Evolutionary conservation across 2,329 filamentous ascomycete species (phyloP), one percentile per base, ranked within the genome.

Genomic region (Xylaria arbuscula): DNA sequence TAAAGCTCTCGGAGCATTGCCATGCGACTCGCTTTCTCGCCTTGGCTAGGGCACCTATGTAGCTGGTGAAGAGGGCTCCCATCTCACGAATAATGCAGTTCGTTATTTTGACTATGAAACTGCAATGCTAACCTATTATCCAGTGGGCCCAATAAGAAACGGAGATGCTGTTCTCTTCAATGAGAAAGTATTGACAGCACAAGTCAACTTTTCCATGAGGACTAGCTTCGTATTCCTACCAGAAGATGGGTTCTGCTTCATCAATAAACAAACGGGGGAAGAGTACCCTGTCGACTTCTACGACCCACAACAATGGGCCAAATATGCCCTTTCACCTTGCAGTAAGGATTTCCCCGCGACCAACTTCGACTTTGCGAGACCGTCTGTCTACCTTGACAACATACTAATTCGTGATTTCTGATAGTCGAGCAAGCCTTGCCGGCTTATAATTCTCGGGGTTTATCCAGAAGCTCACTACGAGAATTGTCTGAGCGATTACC

Each of bases 161-260:
- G 94, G 94, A n/a, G 94, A 98, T 76, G 92, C 94, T 19, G 94
- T 98, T 0, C 85, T 97, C 0, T 85, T 98, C 67, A 97, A 94
- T 75, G 94, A 94, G 69, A 93, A 93, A 72, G 91, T 98, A 0
- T 85, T 98, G 17, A 97, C 94, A 0, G 94, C 95, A 0, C 93
- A 96, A 76, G 94, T 97, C 73, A 97, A 97, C 80, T 97, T 98
- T 76, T 94, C 92, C 0, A 89, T 98, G 58, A 88, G 95, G 8
- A 97, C 94, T 0, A 94, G 90, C 50, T 98, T 93, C 76, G 89
- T 90, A 11, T 89, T 98, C 9, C 85, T 98, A 0, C 95, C 95
- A 0, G 91, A 97, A 66, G 91, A 96, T 73, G 94, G 94, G 0
- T 90, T 89, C 76, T 97, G 94, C 80, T 98, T 97, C 78, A 85